phyloP scores from a whole-genome alignment of 305 asterid genomes.

The Ilex paraguariensis region DNA sequence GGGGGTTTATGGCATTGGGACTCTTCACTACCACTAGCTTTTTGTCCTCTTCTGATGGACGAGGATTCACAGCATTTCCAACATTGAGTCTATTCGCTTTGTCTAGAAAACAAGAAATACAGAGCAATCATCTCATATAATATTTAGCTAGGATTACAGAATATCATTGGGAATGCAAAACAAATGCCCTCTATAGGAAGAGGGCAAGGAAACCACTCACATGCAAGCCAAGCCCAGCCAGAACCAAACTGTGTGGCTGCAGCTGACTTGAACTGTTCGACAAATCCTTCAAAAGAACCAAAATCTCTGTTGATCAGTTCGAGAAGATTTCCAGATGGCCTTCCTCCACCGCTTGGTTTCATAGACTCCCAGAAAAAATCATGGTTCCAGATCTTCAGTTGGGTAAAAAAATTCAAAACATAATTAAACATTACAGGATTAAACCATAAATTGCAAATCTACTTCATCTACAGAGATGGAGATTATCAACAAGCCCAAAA shows the following conservation, averaged over 20 bases:
- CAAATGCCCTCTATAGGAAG: background rate
- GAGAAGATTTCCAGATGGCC: slow-evolving; percentile 73
- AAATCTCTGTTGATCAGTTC: slow-evolving; percentile 79
- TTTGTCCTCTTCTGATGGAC: slow-evolving; percentile 76
- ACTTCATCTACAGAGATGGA: background rate
- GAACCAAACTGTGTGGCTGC: slow-evolving; percentile 93
- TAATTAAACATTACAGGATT: background rate
- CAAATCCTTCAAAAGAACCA: slow-evolving; percentile 80
- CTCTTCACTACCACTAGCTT: slow-evolving; percentile 86
- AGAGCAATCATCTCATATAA: slow-evolving; percentile 3
- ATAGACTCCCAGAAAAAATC: slow-evolving; percentile 96
- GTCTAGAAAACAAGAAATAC: slow-evolving; percentile 31
- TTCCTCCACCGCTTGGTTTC: slow-evolving; percentile 95
- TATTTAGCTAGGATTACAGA: background rate
- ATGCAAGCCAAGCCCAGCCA: slow-evolving; percentile 99
- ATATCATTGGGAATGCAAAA: background rate
- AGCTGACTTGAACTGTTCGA: slow-evolving; percentile 71
- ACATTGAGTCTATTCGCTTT: slow-evolving; percentile 77
- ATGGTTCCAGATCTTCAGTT: slow-evolving; percentile 85
- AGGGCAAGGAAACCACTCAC: slow-evolving; percentile 36
- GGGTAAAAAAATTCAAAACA: background rate
- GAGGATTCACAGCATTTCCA: slow-evolving; percentile 75
- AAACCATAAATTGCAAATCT: background rate
- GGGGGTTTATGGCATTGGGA: slow-evolving; percentile 94
- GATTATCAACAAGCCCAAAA: background rate